Evolutionary conservation across 306 rosid species (phyloP).

Genomic region (Medicago ruthenica): DNA sequence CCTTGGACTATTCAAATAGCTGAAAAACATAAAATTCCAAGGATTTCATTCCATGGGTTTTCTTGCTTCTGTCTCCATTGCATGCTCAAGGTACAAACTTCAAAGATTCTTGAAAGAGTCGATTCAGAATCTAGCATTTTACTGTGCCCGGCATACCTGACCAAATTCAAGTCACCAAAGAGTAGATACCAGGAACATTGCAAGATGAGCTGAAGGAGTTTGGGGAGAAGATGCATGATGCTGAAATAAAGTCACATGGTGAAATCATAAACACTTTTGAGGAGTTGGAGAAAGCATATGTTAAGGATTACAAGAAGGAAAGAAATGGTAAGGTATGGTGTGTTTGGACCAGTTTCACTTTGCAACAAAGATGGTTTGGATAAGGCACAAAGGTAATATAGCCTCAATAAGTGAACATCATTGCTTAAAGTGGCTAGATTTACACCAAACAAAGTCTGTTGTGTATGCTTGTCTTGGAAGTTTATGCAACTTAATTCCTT

Average conservation of each 20-base stretch:
- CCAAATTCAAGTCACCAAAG: conserved; percentile 42
- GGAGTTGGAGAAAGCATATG: conserved; percentile 58
- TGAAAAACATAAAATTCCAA: conserved; percentile 51
- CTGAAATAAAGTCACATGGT: conserved; percentile 51
- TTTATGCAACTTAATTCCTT: conserved; percentile 49
- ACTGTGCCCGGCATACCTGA: conserved; percentile 47
- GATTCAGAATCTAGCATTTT: conserved; percentile 43
- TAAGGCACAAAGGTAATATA: conserved; percentile 59
- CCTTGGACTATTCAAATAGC: conserved; percentile 65
- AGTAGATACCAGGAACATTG: not conserved
- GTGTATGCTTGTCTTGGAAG: conserved; percentile 75
- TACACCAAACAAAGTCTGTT: conserved; percentile 47
- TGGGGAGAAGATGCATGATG: conserved; percentile 5
- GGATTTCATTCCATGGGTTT: conserved; percentile 57
- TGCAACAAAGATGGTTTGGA: conserved; percentile 51
- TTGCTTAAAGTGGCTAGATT: conserved; percentile 63
- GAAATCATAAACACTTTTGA: conserved; percentile 55
- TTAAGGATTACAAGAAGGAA: conserved; percentile 38
- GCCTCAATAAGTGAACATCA: conserved; percentile 45
- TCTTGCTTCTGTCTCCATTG: conserved; percentile 52
- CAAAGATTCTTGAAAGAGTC: conserved; percentile 46
- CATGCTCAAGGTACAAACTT: not conserved
- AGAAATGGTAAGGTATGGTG: conserved; percentile 56
- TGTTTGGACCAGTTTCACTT: conserved; percentile 63
- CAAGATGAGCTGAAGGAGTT: not conserved